Evolutionary conservation across 192 early-diverging fungal species (phyloP).

Genomic region (Allomyces macrogynus): DNA sequence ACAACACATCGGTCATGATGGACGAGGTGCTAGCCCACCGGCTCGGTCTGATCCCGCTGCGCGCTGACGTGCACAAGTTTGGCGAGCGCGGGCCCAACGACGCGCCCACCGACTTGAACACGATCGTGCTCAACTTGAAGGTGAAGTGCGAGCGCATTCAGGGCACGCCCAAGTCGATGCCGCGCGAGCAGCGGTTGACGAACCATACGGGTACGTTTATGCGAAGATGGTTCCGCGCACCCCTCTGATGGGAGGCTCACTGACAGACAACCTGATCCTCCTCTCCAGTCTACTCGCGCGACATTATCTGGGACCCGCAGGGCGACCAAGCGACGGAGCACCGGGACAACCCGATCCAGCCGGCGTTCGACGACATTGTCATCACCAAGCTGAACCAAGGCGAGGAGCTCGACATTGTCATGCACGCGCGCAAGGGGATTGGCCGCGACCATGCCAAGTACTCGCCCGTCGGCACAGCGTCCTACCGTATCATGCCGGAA

Average conservation of each 20-base stretch:
- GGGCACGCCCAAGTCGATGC: constrained; percentile 4
- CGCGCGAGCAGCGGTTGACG: too few species aligned
- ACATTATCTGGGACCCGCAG: constrained; percentile 74
- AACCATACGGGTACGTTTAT: too few species aligned
- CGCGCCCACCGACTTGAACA: constrained; percentile 74
- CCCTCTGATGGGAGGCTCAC: too few species aligned
- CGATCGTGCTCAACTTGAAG: constrained; percentile 70
- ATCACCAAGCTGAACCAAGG: constrained; percentile 83
- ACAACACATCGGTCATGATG: constrained; percentile 77
- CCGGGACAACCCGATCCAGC: constrained; percentile 39
- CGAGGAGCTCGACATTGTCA: constrained; percentile 59
- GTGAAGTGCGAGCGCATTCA: constrained; percentile 46
- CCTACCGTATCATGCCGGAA: constrained; percentile 82
- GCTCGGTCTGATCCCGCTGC: constrained; percentile 77
- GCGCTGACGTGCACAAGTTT: constrained; percentile 63
- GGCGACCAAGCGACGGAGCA: constrained; percentile 65
- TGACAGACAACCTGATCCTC: not conserved
- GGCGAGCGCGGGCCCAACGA: constrained; percentile 31
- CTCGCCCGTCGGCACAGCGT: constrained; percentile 84
- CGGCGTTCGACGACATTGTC: constrained; percentile 80
- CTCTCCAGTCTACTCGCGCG: constrained; percentile 37
- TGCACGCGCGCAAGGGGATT: constrained; percentile 79
- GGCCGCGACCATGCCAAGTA: constrained; percentile 95
- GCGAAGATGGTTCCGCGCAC: too few species aligned
- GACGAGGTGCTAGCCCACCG: constrained; percentile 91